phyloP scores from a whole-genome alignment of 164 flowering plant species.

The Piper betle region DNA sequence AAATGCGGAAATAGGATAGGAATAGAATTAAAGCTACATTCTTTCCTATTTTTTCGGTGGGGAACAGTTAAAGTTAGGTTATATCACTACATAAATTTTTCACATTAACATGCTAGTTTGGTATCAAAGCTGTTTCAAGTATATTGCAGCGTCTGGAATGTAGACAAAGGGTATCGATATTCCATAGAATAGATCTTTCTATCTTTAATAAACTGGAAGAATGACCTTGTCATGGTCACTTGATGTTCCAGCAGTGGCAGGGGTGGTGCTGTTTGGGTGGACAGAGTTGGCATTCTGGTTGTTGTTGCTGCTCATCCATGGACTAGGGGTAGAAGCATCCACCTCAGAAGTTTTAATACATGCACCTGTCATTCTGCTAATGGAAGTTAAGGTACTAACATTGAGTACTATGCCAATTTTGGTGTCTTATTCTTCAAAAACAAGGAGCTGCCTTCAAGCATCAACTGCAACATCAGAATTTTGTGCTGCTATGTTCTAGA shows the following conservation, averaged over 20 bases:
- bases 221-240: slow-evolving; percentile 52
- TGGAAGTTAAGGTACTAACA: slow-evolving; percentile 84
- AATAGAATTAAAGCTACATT: too few species aligned
- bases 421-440: slow-evolving; percentile 63
- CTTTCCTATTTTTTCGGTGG: too few species aligned
- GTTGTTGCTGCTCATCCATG: background rate
- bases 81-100: background rate
- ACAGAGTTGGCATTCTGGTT: background rate
- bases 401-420: slow-evolving; percentile 75
- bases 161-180: slow-evolving; percentile 76
- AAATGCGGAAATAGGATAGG: too few species aligned
- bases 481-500: slow-evolving; percentile 9
- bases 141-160: slow-evolving; percentile 82
- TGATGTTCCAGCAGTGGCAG: slow-evolving; percentile 5
- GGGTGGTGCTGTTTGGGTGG: background rate
- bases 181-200: slow-evolving; percentile 82
- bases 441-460: slow-evolving; percentile 24
- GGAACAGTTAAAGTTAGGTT: too few species aligned
- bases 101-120: slow-evolving; percentile 67
- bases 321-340: slow-evolving; percentile 37
- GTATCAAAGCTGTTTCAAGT: slow-evolving; percentile 86
- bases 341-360: slow-evolving; percentile 80
- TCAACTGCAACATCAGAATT: slow-evolving; percentile 8
- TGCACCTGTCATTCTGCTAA: slow-evolving; percentile 76
- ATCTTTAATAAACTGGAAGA: slow-evolving; percentile 77